Base-by-base conservation (phyloP, 495 filamentous ascomycete species). In the Hyaloscypha variabilis region DNA sequence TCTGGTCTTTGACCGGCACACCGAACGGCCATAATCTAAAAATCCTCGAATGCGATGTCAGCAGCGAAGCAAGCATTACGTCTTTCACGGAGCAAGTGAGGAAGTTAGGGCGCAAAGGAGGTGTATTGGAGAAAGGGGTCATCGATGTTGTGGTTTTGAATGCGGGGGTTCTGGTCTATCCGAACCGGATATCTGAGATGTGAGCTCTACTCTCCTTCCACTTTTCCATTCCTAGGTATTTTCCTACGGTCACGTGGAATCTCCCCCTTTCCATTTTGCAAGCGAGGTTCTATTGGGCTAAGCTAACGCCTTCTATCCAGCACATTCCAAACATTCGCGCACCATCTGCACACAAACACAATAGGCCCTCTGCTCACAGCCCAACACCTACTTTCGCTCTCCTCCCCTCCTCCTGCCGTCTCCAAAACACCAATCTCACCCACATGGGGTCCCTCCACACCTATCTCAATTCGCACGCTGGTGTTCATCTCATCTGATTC, bases 151-250 rank as follows among this genome's bases (percentile, higher is more conserved):
- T 82, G 26, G 72, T 87, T 30, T 62, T 87, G 19, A 87, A 86
- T 73, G 85, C 84, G 39, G 85, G 85, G n/a, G 77, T 87, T 1
- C 65, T 85, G 61, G 76, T 78, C 60, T 87, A 87, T 72, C 85
- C 85, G 8, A 84, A 84, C 72, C 76, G 84, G 74, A 79, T 83
- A 28, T 81, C 79, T 25, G 84, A 85, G 58, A 68, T 85, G 83
- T 86, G 63, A 53, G 74, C 73, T 29, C 70, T 17, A 10, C 39
- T 17, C 17, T 19, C 17, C 39, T 17, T 19, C 13, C 17, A 17
- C 39, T 46, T 17, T 14, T 17, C 39, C 17, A 17, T 17, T 46
- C 13, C 6, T 11, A 17, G 13, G 14, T 46, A 17, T 17, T 19
- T 46, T 46, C 4, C 13, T 34, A 6, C 6, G 31, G 13, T 46